Base-by-base conservation (phyloP, 2,329 filamentous ascomycete species). In the Ophiocordyceps australis region DNA sequence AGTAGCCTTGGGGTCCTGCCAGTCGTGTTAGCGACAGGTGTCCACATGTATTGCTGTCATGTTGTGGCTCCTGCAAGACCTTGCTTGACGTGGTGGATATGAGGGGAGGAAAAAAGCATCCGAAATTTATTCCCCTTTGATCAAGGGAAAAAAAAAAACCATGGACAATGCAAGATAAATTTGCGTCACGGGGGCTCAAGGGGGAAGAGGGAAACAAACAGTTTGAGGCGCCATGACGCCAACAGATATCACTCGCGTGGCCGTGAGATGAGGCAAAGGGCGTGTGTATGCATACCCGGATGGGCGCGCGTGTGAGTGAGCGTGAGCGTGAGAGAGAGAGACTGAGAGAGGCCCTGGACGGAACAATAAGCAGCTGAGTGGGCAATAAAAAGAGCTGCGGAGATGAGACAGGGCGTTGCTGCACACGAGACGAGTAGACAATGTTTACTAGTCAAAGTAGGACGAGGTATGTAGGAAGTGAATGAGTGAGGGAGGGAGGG, bases 191-290 rank as follows among this genome's bases (percentile, higher is more conserved):
- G n/a, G n/a, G n/a, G n/a, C n/a, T n/a, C n/a, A n/a, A 7, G 17
- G 17, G 17, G 17, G 7, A 19, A 19, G 20, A 15, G 24, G 22
- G 18, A 26, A 26, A 37, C 47, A 42, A 32, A 52, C 49, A 47
- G 40, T 49, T 41, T 46, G 45, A 38, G 51, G 49, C 35, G 49
- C 49, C 49, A 52, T 52, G 42, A 37, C 43, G 43, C 37, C 41
- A 41, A 31, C 35, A 39, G 37, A 42, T n/a, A n/a, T 39, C 45
- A 50, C 42, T 46, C 42, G 41, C 39, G 42, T 32, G 40, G 38
- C 38, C 36, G 42, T 36, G 39, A 45, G 42, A 42, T 42, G 41
- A 45, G 35, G 41, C 39, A 33, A 34, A 30, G 21, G 32, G 30
- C 35, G 33, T 35, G 30, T 35, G 35, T 35, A 43, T 37, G 39